phyloP scores from a whole-genome alignment of 108 stramenopile species.

The Ochromonas danica region DNA sequence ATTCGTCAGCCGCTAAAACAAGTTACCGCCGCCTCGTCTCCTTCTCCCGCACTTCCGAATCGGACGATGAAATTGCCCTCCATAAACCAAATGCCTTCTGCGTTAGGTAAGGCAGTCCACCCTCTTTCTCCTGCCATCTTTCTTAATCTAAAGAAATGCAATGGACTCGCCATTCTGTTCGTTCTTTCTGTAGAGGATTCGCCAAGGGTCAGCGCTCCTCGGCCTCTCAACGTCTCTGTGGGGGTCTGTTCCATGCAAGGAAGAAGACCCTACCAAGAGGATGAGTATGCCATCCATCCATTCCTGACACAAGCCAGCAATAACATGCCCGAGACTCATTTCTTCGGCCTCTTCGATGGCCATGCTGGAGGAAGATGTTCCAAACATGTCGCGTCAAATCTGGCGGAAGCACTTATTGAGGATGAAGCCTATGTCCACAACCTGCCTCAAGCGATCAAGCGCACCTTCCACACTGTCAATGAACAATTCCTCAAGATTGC shows the following conservation, averaged over 20 bases:
- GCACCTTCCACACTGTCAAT: constrained; percentile 1
- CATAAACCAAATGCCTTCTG: too few species aligned
- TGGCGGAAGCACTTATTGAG: not conserved
- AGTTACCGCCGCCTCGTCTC: too few species aligned
- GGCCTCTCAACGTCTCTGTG: not conserved
- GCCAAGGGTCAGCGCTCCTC: too few species aligned
- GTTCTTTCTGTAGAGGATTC: too few species aligned
- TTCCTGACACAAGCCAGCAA: not conserved
- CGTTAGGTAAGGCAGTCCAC: too few species aligned
- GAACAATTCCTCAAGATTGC: constrained; percentile 31
- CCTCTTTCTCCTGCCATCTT: too few species aligned
- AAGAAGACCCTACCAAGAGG: constrained; percentile 31
- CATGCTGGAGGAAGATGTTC: constrained; percentile 38
- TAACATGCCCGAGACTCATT: constrained; percentile 21
- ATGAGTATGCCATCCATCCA: constrained; percentile 29
- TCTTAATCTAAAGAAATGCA: too few species aligned
- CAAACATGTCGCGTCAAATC: not conserved
- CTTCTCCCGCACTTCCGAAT: too few species aligned
- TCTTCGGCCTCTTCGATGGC: constrained; percentile 41
- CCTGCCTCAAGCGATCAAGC: constrained; percentile 3
- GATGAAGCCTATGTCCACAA: not conserved
- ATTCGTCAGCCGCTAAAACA: too few species aligned
- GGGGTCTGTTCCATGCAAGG: constrained; percentile 33
- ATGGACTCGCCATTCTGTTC: too few species aligned
- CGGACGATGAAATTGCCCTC: too few species aligned